Evolutionary conservation across 148 eudicot genomes (phyloP), one percentile per base, ranked within the genome.

Genomic region (Vaccinium corymbosum): DNA sequence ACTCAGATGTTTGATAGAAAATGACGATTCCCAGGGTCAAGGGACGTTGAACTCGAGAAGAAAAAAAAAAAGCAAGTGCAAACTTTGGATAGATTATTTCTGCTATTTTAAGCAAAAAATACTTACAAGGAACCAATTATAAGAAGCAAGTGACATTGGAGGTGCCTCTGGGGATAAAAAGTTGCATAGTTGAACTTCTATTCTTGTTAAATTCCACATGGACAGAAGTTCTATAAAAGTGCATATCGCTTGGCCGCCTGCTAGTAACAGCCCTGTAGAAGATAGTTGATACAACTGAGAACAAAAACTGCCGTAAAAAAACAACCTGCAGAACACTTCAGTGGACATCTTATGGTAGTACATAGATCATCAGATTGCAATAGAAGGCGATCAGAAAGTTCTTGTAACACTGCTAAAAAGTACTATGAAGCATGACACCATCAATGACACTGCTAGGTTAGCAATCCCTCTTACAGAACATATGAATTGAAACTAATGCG

Each of bases 141-240:
- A 96, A 79, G 99, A 91, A 85, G 94, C 92, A 85, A 96, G 99
- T 35, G 99, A 92, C 66, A 96, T 78, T 80, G 91, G 94, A 66
- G 95, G 89, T 19, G 97, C 94, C 88, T 96, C 99, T 2, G 98
- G 99, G 51, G 99, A 96, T 85, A 96, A 88, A 90, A 94, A 84
- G 87, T 96, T 94, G 93, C 99, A 96, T 51, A 96, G 82, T 61
- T 89, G 90, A 80, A 96, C 99, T 91, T 96, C 99, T 80, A 96
- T 86, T 90, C 95, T 91, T 51, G 98, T 96, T 89, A 96, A 86
- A 87, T 93, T 96, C 98, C 99, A 93, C 99, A 96, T 94, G 68
- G 99, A 96, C 78, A 96, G 94, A 75, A 96, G 91, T 89, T 96
- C 99, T 71, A 92, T 64, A 59, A 88, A 53, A 20, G 98, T 94